phyloP scores from a whole-genome alignment of 2,329 filamentous ascomycete species.

The Boeremia lycopersici region DNA sequence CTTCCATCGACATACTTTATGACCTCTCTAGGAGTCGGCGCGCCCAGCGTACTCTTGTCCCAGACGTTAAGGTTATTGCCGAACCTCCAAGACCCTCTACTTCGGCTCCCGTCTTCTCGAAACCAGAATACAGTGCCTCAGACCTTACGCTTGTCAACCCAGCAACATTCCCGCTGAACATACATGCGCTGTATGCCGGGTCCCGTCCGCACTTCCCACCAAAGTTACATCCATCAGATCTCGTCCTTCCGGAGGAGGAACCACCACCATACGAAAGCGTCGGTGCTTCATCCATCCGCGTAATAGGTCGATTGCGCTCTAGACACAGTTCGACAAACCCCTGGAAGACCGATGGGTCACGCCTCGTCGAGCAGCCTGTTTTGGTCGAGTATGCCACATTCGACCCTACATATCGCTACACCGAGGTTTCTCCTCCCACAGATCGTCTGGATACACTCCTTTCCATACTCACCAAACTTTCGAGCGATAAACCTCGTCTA shows the following conservation, averaged over 20 bases:
- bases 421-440: slow-evolving; percentile 54
- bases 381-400: slow-evolving; percentile 72
- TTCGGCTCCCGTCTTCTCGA: slow-evolving; percentile 35
- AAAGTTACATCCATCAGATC: slow-evolving; percentile 51
- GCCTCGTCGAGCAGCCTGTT: slow-evolving; percentile 57
- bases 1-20: slow-evolving; percentile 79
- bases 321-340: slow-evolving; percentile 44
- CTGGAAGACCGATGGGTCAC: slow-evolving; percentile 47
- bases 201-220: slow-evolving; percentile 46
- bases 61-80: slow-evolving; percentile 26
- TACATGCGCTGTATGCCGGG: slow-evolving; percentile 18
- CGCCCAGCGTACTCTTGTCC: slow-evolving; percentile 38
- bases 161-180: slow-evolving; percentile 38
- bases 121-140: slow-evolving; percentile 48
- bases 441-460: slow-evolving; percentile 53
- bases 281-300: slow-evolving; percentile 52
- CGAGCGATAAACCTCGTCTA: slow-evolving; percentile 42
- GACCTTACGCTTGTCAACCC: slow-evolving; percentile 54
- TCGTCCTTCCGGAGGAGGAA: slow-evolving; percentile 54
- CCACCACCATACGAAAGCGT: slow-evolving; percentile 57
- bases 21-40: slow-evolving; percentile 72
- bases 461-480: slow-evolving; percentile 37
- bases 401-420: slow-evolving; percentile 54
- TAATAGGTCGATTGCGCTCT: slow-evolving; percentile 53
- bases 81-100: slow-evolving; percentile 25